Base-by-base conservation (phyloP, 1,284 basidiomycete species). In the Xerocomus alliaceus region DNA sequence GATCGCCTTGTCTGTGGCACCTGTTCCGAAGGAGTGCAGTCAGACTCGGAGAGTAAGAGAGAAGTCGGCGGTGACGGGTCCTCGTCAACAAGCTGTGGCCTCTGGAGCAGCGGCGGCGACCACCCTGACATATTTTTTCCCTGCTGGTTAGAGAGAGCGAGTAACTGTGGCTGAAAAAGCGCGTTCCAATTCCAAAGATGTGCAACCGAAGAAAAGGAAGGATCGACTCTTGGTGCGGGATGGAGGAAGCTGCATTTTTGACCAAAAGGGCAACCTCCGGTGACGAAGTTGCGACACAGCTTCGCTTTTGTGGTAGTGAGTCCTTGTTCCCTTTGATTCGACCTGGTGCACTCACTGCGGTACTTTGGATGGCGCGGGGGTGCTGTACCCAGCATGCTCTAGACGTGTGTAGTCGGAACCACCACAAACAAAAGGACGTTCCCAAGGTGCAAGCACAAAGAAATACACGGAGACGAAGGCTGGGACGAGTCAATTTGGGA, bases 181-280 rank as follows among this genome's bases (percentile, higher is more conserved):
- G 56, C 44, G 46, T 59, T 65, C 73, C 68, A 70, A 18, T 56
- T 56, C 35, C 64, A 34, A 52, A 65, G 55, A 2, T 56, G 48
- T 54, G 58, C 48, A 24, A 65, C 50, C 1, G 61, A 51, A 15
- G 56, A 58, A 47, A 58, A 55, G 24, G 63, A 44, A 24, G 62
- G 58, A 45, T 53, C 26, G 31, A 53, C 47, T 31, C 52, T 45
- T 24, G 46, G 45, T 10, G 52, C 37, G 11, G 76, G 70, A 58
- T 77, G 76, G 47, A 76, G 24, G 66, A 76, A 79, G 22, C 56
- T 76, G 63, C 76, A 77, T 37, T 64, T 69, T 51, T 54, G 50
- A 64, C 71, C 74, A 50, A 67, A 70, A 46, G 67, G 65, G 61
- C 77, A 72, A 48, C 48, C 50, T 41, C 76, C 72, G 26, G 44